phyloP scores from a whole-genome alignment of 495 filamentous ascomycete genomes.

The Aspergillus kassunensis region DNA sequence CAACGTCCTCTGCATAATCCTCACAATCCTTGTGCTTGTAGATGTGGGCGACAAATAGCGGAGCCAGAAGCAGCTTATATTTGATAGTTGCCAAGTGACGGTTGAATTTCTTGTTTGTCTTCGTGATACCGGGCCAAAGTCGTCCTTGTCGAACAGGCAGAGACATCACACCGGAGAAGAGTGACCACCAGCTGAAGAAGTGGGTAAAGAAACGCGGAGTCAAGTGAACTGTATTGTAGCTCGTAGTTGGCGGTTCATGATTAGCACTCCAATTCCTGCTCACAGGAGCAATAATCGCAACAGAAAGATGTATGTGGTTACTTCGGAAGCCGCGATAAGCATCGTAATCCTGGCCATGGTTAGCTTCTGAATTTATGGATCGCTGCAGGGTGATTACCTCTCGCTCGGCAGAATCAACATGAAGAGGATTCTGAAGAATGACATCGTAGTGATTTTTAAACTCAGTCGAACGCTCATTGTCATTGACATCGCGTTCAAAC shows the following conservation, averaged over 20 bases:
- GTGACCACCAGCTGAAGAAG: slow-evolving; percentile 96
- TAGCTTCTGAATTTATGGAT: neutral
- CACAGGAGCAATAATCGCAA: slow-evolving; percentile 80
- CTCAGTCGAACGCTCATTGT: slow-evolving; percentile 68
- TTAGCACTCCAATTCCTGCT: slow-evolving; percentile 70
- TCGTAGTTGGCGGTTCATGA: slow-evolving; percentile 67
- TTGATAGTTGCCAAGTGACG: slow-evolving; percentile 96
- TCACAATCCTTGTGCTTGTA: slow-evolving; percentile 98
- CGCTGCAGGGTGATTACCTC: slow-evolving; percentile 31
- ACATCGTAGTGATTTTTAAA: slow-evolving; percentile 94
- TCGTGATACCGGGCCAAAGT: slow-evolving; percentile 86
- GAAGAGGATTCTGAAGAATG: slow-evolving; percentile 72
- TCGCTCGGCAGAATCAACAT: slow-evolving; percentile 54
- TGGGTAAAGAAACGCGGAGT: slow-evolving; percentile 95
- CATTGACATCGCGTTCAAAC: slow-evolving; percentile 74
- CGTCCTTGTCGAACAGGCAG: slow-evolving; percentile 88
- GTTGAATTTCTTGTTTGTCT: slow-evolving; percentile 97
- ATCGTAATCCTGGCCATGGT: slow-evolving; percentile 60
- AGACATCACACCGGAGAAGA: slow-evolving; percentile 93
- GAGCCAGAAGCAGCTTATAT: slow-evolving; percentile 89
- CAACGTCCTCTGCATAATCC: slow-evolving; percentile 72
- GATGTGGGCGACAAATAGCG: slow-evolving; percentile 90
- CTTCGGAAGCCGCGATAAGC: slow-evolving; percentile 92
- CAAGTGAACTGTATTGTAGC: slow-evolving; percentile 93
- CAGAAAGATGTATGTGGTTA: slow-evolving; percentile 89